Conservation (phyloP, 441 rosid genomes). For the Eruca vesicaria region DNA sequence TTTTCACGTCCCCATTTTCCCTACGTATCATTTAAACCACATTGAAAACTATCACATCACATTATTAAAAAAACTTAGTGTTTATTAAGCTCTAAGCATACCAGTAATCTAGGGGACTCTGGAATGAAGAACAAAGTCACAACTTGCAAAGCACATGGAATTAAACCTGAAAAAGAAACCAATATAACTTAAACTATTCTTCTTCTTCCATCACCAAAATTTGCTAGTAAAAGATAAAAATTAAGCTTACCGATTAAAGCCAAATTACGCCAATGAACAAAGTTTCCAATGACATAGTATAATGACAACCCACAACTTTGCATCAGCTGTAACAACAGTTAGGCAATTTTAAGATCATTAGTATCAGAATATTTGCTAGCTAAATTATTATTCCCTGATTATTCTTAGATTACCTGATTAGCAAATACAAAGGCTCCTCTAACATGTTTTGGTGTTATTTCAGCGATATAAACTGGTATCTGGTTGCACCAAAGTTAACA, state of each 20-base stretch:
- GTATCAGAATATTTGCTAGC: neutral
- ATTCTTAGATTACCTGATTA: slow-evolving; percentile 42
- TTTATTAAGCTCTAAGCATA: slow-evolving; percentile 8
- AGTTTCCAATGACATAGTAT: slow-evolving; percentile 48
- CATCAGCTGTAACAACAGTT: slow-evolving; percentile 46
- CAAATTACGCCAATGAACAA: slow-evolving; percentile 57
- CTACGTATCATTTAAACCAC: slow-evolving; percentile 24
- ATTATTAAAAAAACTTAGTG: neutral
- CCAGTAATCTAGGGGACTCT: slow-evolving; percentile 53
- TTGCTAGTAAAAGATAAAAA: neutral
- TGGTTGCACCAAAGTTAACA: slow-evolving; percentile 15
- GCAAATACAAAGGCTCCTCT: slow-evolving; percentile 62
- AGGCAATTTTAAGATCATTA: neutral
- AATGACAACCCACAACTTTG: slow-evolving; percentile 46
- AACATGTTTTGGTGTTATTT: slow-evolving; percentile 66
- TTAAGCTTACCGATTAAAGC: slow-evolving; percentile 39
- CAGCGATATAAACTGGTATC: slow-evolving; percentile 73
- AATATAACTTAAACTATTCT: neutral
- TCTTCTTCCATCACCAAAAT: neutral
- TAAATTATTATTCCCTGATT: neutral
- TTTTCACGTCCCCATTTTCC: slow-evolving; percentile 45
- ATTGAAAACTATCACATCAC: neutral
- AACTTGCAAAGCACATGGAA: slow-evolving; percentile 41
- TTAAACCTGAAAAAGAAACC: slow-evolving; percentile 23
- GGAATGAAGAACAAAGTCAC: slow-evolving; percentile 49